These are phyloP conservation scores for Ustilago esculenta DNA, from an alignment of 1,284 basidiomycete species.

Conservation along the genomic window DNA sequence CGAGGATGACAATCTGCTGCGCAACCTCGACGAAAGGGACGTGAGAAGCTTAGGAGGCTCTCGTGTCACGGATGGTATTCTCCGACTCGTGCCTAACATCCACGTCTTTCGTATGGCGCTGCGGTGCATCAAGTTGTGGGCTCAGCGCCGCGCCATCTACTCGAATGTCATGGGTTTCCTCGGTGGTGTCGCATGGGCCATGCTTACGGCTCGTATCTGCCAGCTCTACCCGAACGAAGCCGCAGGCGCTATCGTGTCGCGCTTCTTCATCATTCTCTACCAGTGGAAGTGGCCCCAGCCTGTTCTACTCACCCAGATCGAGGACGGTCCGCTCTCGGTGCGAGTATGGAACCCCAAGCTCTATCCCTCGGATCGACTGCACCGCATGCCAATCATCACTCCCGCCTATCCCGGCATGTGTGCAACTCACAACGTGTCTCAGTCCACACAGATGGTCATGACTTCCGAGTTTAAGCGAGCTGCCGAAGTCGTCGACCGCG, in stretches of 20 bases:
- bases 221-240: slow-evolving; percentile 95
- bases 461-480: slow-evolving; percentile 95
- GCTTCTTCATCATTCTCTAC: slow-evolving; percentile 96
- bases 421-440: slow-evolving; percentile 95
- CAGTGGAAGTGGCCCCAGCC: slow-evolving; percentile 99
- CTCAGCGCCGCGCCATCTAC: slow-evolving; percentile 93
- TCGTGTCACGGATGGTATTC: slow-evolving; percentile 93
- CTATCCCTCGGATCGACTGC: slow-evolving; percentile 89
- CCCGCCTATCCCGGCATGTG: slow-evolving; percentile 99
- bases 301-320: slow-evolving; percentile 88
- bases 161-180: slow-evolving; percentile 98
- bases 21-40: slow-evolving; percentile 92
- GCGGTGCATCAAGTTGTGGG: slow-evolving; percentile 97
- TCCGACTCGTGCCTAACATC: slow-evolving; percentile 93
- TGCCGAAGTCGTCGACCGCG: slow-evolving; percentile 89
- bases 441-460: slow-evolving; percentile 95
- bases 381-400: slow-evolving; percentile 99
- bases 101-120: slow-evolving; percentile 92
- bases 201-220: slow-evolving; percentile 97
- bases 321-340: slow-evolving; percentile 90
- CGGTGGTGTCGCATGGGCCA: slow-evolving; percentile 98
- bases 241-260: slow-evolving; percentile 92
- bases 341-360: slow-evolving; percentile 99
- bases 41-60: slow-evolving; percentile 96
- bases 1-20: slow-evolving; percentile 87